Percentiles rank a stretch among this genome's conserved stretches.
Evolutionary conservation across 306 rosid genomes (phyloP).

Genomic region (Pyrus pyrifolia): DNA sequence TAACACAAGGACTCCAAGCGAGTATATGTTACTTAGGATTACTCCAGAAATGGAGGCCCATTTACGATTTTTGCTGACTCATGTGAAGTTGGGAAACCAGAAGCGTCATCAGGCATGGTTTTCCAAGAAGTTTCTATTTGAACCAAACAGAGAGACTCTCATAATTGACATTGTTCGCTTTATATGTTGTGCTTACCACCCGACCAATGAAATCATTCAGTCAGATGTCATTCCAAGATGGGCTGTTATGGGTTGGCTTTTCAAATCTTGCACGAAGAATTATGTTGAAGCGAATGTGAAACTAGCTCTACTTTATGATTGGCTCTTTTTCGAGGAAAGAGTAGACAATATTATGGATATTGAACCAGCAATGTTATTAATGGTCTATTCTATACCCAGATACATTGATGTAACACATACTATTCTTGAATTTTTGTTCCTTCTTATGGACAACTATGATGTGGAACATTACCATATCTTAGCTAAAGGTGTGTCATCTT

Average conservation of each 20-base stretch:
- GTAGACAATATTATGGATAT: slow-evolving; percentile 71
- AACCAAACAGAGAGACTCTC: slow-evolving; percentile 44
- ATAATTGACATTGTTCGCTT: slow-evolving; percentile 68
- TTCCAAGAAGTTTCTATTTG: slow-evolving; percentile 49
- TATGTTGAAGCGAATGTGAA: slow-evolving; percentile 48
- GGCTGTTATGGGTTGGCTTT: slow-evolving; percentile 87
- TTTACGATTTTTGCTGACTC: slow-evolving; percentile 58
- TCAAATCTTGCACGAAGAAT: slow-evolving; percentile 44
- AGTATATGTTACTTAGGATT: slow-evolving; percentile 53
- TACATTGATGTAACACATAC: slow-evolving; percentile 49
- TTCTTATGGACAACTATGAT: slow-evolving; percentile 70
- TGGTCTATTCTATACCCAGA: slow-evolving; percentile 59
- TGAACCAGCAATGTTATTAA: slow-evolving; percentile 74
- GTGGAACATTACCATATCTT: slow-evolving; percentile 36
- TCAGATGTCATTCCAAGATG: slow-evolving; percentile 80
- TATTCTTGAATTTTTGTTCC: slow-evolving; percentile 65
- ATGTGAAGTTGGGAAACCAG: slow-evolving; percentile 64
- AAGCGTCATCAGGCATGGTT: slow-evolving; percentile 74
- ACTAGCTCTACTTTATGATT: slow-evolving; percentile 74
- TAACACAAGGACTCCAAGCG: slow-evolving; percentile 46
- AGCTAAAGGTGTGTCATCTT: slow-evolving; percentile 48
- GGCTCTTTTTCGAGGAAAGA: slow-evolving; percentile 70
- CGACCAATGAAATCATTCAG: slow-evolving; percentile 73
- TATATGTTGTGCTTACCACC: slow-evolving; percentile 81
- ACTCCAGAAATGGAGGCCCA: slow-evolving; percentile 65